Evolutionary conservation across 208 protist genomes (phyloP).

Genomic region (Leishmania tarentolae): DNA sequence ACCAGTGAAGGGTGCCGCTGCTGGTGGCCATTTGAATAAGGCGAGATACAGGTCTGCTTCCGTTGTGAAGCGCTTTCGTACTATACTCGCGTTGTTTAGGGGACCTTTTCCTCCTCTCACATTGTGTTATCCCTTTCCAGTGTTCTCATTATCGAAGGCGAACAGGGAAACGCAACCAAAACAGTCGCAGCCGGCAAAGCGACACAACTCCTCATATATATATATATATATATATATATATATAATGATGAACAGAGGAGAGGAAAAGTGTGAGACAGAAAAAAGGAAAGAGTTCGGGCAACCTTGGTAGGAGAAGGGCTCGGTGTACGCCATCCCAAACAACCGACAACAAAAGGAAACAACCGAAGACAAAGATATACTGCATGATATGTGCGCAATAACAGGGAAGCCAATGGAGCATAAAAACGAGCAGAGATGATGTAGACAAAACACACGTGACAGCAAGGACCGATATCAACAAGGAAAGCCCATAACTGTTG

Average conservation of each 20-base stretch:
- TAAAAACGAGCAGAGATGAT: background rate
- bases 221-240: background rate
- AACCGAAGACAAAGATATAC: background rate
- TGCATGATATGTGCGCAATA: background rate
- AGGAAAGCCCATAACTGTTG: background rate
- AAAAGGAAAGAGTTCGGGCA: background rate
- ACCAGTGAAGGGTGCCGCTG: background rate
- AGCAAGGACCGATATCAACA: background rate
- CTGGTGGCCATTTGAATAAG: background rate
- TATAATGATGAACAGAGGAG: background rate
- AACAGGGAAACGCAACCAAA: background rate
- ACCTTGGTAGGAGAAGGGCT: background rate
- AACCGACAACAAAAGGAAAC: background rate
- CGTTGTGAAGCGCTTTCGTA: background rate
- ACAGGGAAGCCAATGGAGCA: background rate
- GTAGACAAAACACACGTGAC: no score
- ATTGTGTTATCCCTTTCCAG: no score
- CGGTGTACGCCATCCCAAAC: background rate
- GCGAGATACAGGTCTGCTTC: background rate
- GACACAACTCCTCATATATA: background rate
- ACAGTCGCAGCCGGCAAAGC: background rate
- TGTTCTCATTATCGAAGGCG: background rate
- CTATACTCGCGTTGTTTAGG: background rate
- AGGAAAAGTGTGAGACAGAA: background rate
- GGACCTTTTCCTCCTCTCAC: background rate